phyloP scores from a whole-genome alignment of 2,329 filamentous ascomycete genomes.

The Aspergillus pseudoterreus region DNA sequence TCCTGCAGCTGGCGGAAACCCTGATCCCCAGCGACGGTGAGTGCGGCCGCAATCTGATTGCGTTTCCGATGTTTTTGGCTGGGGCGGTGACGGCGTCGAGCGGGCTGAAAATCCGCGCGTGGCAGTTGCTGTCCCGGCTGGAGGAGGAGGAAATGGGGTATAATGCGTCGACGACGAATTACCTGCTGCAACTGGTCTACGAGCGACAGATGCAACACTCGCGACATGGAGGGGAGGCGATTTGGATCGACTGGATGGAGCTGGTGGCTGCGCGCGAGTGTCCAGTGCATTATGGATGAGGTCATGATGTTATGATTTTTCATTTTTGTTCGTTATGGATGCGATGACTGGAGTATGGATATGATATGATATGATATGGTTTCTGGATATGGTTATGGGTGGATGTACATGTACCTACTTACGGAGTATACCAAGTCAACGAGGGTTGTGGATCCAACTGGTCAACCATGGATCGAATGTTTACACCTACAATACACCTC shows the following conservation, averaged over 20 bases:
- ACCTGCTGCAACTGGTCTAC: slow-evolving; percentile 46
- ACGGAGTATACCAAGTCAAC: too few relatives aligned
- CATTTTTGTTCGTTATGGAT: neutral
- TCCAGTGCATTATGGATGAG: slow-evolving; percentile 51
- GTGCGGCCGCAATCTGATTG: slow-evolving; percentile 43
- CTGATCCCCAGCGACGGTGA: slow-evolving; percentile 36
- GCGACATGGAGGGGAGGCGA: slow-evolving; percentile 36
- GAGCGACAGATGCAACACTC: slow-evolving; percentile 45
- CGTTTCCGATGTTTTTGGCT: slow-evolving; percentile 55
- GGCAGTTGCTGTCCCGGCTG: slow-evolving; percentile 48
- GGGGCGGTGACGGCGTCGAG: slow-evolving; percentile 42
- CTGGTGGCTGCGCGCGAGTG: slow-evolving; percentile 45
- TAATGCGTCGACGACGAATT: slow-evolving; percentile 44
- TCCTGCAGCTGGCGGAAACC: slow-evolving; percentile 42
- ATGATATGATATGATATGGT: too few relatives aligned
- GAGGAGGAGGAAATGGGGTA: slow-evolving; percentile 48
- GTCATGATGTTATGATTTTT: slow-evolving; percentile 1
- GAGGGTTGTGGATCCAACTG: too few relatives aligned
- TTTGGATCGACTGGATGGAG: slow-evolving; percentile 50
- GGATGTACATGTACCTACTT: too few relatives aligned
- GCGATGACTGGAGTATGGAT: slow-evolving; percentile 7
- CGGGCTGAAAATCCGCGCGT: slow-evolving; percentile 43
- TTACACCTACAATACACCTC: too few relatives aligned
- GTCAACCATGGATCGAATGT: too few relatives aligned
- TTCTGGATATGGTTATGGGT: too few relatives aligned